phyloP scores from a whole-genome alignment of 352 stramenopile species.

The Lagenidium sp. region DNA sequence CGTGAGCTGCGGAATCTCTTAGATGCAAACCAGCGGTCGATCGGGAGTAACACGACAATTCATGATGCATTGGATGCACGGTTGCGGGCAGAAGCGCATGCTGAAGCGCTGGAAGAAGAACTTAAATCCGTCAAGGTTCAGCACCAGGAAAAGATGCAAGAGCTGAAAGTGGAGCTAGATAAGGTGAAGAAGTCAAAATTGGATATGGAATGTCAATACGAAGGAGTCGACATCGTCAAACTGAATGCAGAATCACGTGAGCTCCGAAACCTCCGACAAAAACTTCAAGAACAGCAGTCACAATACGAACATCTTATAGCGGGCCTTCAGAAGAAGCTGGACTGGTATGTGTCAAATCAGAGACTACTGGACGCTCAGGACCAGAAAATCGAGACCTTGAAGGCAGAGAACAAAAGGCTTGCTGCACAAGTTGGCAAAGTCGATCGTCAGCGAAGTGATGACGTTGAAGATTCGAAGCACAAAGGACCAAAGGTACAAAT shows the following conservation, averaged over 20 bases:
- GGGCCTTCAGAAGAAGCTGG: conserved; percentile 69
- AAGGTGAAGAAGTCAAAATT: conserved; percentile 74
- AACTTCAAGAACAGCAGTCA: conserved; percentile 32
- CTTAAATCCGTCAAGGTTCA: conserved; percentile 20
- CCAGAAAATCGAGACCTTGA: conserved; percentile 33
- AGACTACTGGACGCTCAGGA: conserved; percentile 72
- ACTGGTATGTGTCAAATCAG: conserved; percentile 84
- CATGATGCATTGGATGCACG: conserved; percentile 50
- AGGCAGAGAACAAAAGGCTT: conserved; percentile 12
- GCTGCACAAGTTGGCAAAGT: background rate
- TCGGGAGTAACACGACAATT: conserved; percentile 30
- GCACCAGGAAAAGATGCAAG: conserved; percentile 47
- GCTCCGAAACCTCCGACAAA: conserved; percentile 27
- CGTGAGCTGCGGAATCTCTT: conserved; percentile 27
- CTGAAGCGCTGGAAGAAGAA: conserved; percentile 49
- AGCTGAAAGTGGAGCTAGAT: conserved; percentile 63
- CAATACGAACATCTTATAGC: conserved; percentile 35
- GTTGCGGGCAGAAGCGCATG: conserved; percentile 44
- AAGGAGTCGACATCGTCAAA: conserved; percentile 55
- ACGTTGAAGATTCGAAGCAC: too few relatives aligned
- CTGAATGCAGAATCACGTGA: conserved; percentile 47
- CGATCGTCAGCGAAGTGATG: too few relatives aligned
- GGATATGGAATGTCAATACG: conserved; percentile 69
- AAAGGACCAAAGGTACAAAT: too few relatives aligned
- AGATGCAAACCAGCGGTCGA: background rate